These are phyloP conservation scores for Amborella trichopoda DNA, from an alignment of 164 flowering plant species.

Conservation along the genomic window DNA sequence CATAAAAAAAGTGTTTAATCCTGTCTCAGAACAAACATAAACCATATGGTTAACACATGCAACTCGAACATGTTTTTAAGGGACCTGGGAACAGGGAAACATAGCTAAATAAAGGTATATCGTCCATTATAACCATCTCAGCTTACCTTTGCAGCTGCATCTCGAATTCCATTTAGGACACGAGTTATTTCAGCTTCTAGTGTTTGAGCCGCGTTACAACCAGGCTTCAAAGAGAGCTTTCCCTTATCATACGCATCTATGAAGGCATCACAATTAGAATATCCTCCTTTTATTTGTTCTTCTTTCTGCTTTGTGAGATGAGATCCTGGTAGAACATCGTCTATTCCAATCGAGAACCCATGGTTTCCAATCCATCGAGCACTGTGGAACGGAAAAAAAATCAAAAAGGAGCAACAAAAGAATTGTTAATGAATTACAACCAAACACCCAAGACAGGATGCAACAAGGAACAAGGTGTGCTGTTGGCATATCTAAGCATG, in stretches of 20 bases:
- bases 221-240: constrained; percentile 48
- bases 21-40: too few relatives aligned
- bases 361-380: constrained; percentile 99
- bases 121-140: not conserved
- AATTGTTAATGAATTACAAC: too few relatives aligned
- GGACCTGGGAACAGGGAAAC: too few relatives aligned
- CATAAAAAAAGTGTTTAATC: too few relatives aligned
- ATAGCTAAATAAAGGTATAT: constrained; percentile 2
- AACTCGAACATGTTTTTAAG: too few relatives aligned
- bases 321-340: constrained; percentile 83
- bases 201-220: constrained; percentile 83
- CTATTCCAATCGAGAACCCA: constrained; percentile 96
- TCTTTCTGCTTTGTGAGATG: constrained; percentile 28
- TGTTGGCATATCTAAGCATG: too few relatives aligned
- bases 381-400: constrained; percentile 41
- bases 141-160: constrained; percentile 46
- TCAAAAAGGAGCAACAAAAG: too few relatives aligned
- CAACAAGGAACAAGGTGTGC: too few relatives aligned
- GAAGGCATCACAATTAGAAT: constrained; percentile 36
- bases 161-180: constrained; percentile 58
- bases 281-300: constrained; percentile 29
- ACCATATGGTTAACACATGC: too few relatives aligned
- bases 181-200: constrained; percentile 60
- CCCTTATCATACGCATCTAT: constrained; percentile 50
- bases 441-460: too few relatives aligned